These are phyloP conservation scores for Blastobotrys muscicola DNA, from an alignment of 805 yeast genomes.

Conservation along the genomic window DNA sequence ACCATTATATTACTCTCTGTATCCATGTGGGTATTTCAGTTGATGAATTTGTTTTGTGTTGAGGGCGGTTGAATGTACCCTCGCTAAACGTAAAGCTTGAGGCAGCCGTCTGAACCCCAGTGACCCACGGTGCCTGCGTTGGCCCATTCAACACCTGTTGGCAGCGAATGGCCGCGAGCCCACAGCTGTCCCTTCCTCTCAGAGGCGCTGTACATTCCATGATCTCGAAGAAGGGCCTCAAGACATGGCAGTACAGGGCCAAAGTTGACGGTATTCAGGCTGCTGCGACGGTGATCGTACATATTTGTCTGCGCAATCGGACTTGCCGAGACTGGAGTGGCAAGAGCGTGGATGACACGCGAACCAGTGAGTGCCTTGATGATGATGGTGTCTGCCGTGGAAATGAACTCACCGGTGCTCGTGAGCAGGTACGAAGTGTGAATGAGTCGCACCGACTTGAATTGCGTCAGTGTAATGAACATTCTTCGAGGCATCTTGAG, in stretches of 20 bases:
- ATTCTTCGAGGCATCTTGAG: slow-evolving; percentile 21
- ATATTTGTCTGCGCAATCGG: slow-evolving; percentile 29
- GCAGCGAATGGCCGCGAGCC: slow-evolving; percentile 18
- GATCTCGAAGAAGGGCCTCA: slow-evolving; percentile 21
- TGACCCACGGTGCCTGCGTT: slow-evolving; percentile 18
- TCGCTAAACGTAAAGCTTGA: slow-evolving; percentile 9
- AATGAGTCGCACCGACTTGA: slow-evolving; percentile 22
- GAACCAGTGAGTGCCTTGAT: slow-evolving; percentile 29
- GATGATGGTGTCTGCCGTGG: slow-evolving; percentile 16
- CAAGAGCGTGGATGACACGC: slow-evolving; percentile 25
- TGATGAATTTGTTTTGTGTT: too few relatives aligned
- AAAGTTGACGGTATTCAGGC: slow-evolving; percentile 12
- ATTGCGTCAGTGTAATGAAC: slow-evolving; percentile 14
- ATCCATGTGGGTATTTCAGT: too few relatives aligned
- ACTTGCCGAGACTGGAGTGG: slow-evolving; percentile 21
- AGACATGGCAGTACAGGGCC: slow-evolving; percentile 25
- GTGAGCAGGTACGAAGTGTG: slow-evolving; percentile 19
- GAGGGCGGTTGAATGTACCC: too few relatives aligned
- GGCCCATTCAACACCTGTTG: slow-evolving; percentile 17
- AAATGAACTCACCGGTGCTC: slow-evolving; percentile 4
- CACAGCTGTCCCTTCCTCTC: slow-evolving; percentile 19
- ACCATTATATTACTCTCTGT: too few relatives aligned
- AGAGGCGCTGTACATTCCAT: slow-evolving; percentile 14
- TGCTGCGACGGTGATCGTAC: slow-evolving; percentile 16
- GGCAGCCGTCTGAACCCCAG: slow-evolving; percentile 24